Evolutionary conservation across 1,284 basidiomycete species (phyloP).

Genomic region (Takashimella koratensis): DNA sequence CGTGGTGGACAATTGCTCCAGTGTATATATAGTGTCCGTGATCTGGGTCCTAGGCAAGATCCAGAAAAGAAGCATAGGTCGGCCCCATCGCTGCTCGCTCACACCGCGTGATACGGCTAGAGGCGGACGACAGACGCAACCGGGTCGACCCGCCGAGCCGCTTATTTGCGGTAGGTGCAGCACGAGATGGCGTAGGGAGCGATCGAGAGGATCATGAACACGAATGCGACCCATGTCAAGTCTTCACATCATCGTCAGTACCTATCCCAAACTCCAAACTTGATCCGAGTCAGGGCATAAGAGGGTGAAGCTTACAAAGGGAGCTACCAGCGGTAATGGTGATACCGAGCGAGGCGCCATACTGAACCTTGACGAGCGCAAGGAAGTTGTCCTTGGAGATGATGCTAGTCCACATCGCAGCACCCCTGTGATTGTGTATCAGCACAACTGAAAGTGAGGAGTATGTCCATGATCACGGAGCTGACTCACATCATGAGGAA

Average conservation of each 20-base stretch:
- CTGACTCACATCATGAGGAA: constrained; percentile 39
- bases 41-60: too few species aligned
- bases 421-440: constrained; percentile 33
- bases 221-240: constrained; percentile 48
- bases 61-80: too few species aligned
- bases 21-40: too few species aligned
- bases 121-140: too few species aligned
- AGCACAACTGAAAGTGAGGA: too few species aligned
- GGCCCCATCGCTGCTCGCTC: too few species aligned
- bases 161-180: constrained; percentile 40
- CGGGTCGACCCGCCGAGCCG: too few species aligned
- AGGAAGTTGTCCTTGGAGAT: constrained; percentile 42
- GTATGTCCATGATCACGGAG: background rate
- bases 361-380: constrained; percentile 32
- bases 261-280: background rate
- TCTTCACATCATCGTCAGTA: constrained; percentile 29
- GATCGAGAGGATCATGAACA: constrained; percentile 39
- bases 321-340: constrained; percentile 33
- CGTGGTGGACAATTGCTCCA: too few species aligned
- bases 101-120: too few species aligned
- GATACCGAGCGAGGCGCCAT: constrained; percentile 35
- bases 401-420: constrained; percentile 47
- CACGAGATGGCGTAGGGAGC: constrained; percentile 48
- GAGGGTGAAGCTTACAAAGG: constrained; percentile 46
- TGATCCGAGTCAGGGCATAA: background rate